Conservation (phyloP, 2,329 filamentous ascomycete species). For the Rhynchosporium agropyri region DNA sequence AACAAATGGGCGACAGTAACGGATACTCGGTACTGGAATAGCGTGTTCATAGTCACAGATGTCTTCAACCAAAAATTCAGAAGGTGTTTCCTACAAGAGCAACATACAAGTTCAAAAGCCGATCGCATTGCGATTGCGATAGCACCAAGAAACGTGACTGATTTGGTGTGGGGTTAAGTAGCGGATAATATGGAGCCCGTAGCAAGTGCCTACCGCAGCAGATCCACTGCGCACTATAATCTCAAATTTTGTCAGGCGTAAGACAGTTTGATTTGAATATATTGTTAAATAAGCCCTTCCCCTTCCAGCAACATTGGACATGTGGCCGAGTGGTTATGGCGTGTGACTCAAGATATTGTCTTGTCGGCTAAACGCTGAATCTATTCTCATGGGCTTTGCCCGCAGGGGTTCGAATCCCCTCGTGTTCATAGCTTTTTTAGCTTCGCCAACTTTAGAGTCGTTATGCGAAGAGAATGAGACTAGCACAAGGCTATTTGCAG, state of each 20-base stretch:
- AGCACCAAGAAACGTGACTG: not conserved
- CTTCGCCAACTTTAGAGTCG: too few species aligned
- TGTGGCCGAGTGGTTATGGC: slow-evolving; percentile 23
- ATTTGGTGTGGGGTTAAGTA: not conserved
- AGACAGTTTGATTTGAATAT: not conserved
- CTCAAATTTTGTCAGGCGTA: not conserved
- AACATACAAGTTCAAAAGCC: not conserved
- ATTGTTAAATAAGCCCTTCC: too few species aligned
- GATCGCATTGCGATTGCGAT: not conserved
- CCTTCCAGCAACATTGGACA: accelerated
- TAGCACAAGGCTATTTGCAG: too few species aligned
- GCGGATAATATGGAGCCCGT: not conserved
- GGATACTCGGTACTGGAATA: slow-evolving; percentile 19
- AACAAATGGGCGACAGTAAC: slow-evolving; percentile 4
- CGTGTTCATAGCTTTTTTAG: slow-evolving; percentile 19
- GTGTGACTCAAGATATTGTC: slow-evolving; percentile 22
- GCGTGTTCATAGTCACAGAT: slow-evolving; percentile 22
- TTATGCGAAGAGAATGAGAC: too few species aligned
- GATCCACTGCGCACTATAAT: too few species aligned
- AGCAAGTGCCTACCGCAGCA: too few species aligned
- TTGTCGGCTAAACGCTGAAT: slow-evolving; percentile 15
- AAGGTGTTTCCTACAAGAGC: not conserved
- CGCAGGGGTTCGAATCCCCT: slow-evolving; percentile 23
- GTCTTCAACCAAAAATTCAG: not conserved
- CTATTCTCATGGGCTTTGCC: slow-evolving; percentile 21